These are phyloP conservation scores for Wickerhamomyces bovis DNA, from an alignment of 805 yeast species.

Conservation along the genomic window DNA sequence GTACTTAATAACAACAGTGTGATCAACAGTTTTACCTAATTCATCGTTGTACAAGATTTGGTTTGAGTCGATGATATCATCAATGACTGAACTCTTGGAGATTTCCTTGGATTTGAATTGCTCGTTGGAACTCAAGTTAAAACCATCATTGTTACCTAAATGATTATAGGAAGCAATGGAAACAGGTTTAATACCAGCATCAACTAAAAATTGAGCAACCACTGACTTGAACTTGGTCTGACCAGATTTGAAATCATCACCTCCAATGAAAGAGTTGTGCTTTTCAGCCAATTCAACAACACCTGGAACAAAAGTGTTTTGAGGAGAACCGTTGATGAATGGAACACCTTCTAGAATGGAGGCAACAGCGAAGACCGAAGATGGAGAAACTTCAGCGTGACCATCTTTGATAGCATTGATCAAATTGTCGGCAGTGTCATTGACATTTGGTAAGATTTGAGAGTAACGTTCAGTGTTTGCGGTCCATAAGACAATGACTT, in stretches of 20 bases:
- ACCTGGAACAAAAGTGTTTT: conserved; percentile 96
- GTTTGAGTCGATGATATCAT: conserved; percentile 88
- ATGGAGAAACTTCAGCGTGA: conserved; percentile 83
- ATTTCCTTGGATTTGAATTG: conserved; percentile 96
- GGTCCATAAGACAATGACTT: conserved; percentile 90
- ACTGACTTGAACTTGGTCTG: conserved; percentile 97
- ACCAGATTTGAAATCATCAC: conserved; percentile 96
- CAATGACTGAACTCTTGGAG: conserved; percentile 87
- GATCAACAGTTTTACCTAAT: conserved; percentile 75
- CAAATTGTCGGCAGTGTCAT: conserved; percentile 82
- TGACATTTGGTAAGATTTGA: conserved; percentile 69
- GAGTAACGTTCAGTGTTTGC: conserved; percentile 96
- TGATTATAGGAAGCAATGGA: conserved; percentile 96
- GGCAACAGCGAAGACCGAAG: conserved; percentile 92
- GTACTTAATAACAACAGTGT: conserved; percentile 92
- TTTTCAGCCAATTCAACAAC: conserved; percentile 83
- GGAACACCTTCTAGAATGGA: conserved; percentile 83
- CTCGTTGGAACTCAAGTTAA: conserved; percentile 81
- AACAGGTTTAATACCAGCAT: conserved; percentile 93
- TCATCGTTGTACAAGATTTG: conserved; percentile 77
- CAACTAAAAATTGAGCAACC: conserved; percentile 90
- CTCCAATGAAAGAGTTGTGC: conserved; percentile 76
- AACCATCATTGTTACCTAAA: conserved; percentile 95
- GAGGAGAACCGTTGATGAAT: conserved; percentile 95
- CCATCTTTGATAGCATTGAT: conserved; percentile 66